Base-by-base conservation (phyloP, 306 rosid genomes). In the Lablab purpureus region DNA sequence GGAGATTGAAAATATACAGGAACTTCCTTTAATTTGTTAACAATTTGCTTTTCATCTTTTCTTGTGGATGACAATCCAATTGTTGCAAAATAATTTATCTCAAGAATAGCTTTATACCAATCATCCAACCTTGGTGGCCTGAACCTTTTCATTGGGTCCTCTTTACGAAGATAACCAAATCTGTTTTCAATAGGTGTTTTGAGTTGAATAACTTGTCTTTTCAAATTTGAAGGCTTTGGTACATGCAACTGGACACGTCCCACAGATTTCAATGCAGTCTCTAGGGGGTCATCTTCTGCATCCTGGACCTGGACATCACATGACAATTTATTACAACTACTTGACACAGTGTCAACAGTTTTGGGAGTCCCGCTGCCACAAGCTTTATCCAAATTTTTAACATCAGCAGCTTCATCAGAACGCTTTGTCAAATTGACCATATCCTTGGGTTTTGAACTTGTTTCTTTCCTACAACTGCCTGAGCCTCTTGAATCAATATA, bases 81-180 rank as follows among this genome's bases (percentile, higher is more conserved):
- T 49, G 86, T 76, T 32, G 86, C 83, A 84, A 91, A 95, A 81
- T 89, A 95, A 87, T 95, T 94, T 77, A 91, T 80, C 73, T 89
- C 97, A 77, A 95, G 88, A 78, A 95, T 95, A 81, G 97, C 87
- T 83, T 89, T 89, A 81, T 87, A 95, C 99, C 99, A 95, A 71
- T 87, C 91, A 84, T 92, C 94, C 72, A 95, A 90, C 81, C 86
- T 89, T 43, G 94, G 94, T n/a, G 93, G 90, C 86, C 81, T 87
- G 84, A 95, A 95, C 85, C 99, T 89, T 87, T 85, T 95, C 73
- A 47, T 63, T 78, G 81, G 88, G 60, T 84, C 85, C 78, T 80
- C 94, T 82, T 90, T 92, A 73, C 82, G 85, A 23, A 84, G 82
- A 80, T 60, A 82, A 47, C 80, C 77, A 69, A 79, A 67, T 81